A percentile compares a stretch with the other conserved stretches of the same genome.
Conservation (phyloP, 1,284 basidiomycete genomes). For the Rhodotorula glutinis region DNA sequence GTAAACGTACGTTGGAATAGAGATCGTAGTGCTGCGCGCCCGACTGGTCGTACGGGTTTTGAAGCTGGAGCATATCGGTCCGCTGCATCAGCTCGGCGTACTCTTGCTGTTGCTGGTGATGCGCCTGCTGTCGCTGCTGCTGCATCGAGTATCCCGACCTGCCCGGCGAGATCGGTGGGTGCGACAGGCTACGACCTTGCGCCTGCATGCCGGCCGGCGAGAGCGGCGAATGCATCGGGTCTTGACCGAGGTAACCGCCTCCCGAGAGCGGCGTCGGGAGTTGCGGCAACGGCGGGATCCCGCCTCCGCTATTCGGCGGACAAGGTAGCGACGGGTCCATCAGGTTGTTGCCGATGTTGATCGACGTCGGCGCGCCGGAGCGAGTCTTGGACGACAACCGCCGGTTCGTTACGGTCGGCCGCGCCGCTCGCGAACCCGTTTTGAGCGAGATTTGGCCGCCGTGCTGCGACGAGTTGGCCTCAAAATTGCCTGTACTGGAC, state of each 20-base stretch:
- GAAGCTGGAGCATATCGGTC: conserved; percentile 31
- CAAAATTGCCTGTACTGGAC: conserved; percentile 29
- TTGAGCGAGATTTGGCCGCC: conserved; percentile 41
- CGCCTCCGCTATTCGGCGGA: conserved; percentile 18
- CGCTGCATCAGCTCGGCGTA: conserved; percentile 35
- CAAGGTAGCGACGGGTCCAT: conserved; percentile 10
- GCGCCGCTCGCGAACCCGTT: conserved; percentile 22
- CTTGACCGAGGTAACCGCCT: conserved; percentile 19
- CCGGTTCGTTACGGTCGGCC: conserved; percentile 30
- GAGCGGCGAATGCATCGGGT: conserved; percentile 2
- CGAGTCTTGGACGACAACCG: conserved; percentile 35
- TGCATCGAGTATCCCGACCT: conserved; percentile 16
- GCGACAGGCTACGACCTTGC: conserved; percentile 17
- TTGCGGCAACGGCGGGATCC: conserved; percentile 30
- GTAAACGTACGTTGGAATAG: conserved; percentile 4
- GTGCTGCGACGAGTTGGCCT: conserved; percentile 38
- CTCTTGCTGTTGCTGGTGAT: conserved; percentile 22
- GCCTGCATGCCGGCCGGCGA: conserved; percentile 1
- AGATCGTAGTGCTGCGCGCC: conserved; percentile 11
- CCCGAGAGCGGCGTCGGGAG: conserved; percentile 31
- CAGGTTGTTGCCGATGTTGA: conserved; percentile 14
- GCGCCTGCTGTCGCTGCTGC: conserved; percentile 29
- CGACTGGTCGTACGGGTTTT: conserved; percentile 21
- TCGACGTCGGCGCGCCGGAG: conserved; percentile 18
- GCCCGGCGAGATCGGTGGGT: conserved; percentile 24